Base-by-base conservation (phyloP, 2,329 filamentous ascomycete genomes). In the Colletotrichum horii region DNA sequence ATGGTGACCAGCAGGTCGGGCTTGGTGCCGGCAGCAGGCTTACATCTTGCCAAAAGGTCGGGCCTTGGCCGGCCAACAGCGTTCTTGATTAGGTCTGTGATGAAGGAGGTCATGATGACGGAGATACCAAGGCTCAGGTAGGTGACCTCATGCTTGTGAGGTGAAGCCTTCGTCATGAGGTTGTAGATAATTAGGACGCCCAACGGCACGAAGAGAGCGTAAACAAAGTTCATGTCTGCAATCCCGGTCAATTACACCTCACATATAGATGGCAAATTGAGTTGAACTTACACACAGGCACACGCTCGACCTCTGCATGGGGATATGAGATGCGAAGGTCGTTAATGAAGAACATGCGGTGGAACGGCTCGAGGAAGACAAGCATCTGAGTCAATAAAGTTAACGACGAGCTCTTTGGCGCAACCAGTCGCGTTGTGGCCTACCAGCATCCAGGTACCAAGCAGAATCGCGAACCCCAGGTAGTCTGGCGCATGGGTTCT, bases 11-110 rank as follows among this genome's bases (percentile, higher is more conserved):
- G 87, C 6, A 84, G 83, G 78, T 90, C 81, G 8, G 81, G 82
- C 55, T 88, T 86, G 4, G 90, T 91, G 38, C 84, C 87, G 0
- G 81, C 36, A 1, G 80, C 85, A 1, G 97, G 96, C 78, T 94
- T 93, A 85, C 97, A 99, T 48, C 97, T 93, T n/a, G 94, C 92
- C 30, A 92, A 82, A 6, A 92, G 82, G 78, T 92, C 91, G 0
- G 91, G 91, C 8, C 91, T 86, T 19, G 96, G 95, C 14, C 95
- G 88, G 11, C 95, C 95, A 30, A 96, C 94, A 12, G 94, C 91
- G 82, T 98, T 98, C 85, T 99, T 99, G 82, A 98, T 89, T 32
- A 96, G 87, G 82, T 98, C 96, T 60, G 97, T 98, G 58, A 98
- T 88, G 83, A 98, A 94, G 8, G 92, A 91, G 1, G 95, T 94